Base-by-base conservation (phyloP, 352 stramenopile genomes). In the Phytophthora nicotianae region DNA sequence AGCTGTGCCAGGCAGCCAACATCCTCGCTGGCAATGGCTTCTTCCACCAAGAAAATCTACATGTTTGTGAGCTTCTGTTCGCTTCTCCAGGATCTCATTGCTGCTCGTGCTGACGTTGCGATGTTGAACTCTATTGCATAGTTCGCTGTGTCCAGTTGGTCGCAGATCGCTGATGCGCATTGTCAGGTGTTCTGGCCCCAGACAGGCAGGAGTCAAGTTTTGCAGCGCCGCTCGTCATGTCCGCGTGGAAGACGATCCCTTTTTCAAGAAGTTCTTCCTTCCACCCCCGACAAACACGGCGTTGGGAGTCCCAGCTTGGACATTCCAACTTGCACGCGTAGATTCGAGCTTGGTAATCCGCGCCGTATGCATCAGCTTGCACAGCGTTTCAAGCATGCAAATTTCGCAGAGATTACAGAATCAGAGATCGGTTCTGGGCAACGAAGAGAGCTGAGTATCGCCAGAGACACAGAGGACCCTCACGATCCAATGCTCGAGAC, bases 331-430 rank as follows among this genome's bases (percentile, higher is more conserved):
- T n/a, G 29, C 29, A 32, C 2, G 29, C 29, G 10, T 2, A 14
- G 29, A 16, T 35, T 29, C 24, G 2, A 29, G 9, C 32, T 38
- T 38, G 32, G 32, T 53, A 32, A 37, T 53, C 33, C 14, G 41
- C 5, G 24, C 51, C 19, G 27, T 42, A 24, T 24, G 23, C n/a
- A 19, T 14, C 52, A 48, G 20, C 29, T 50, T 48, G 26, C 23
- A 35, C 29, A 35, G 29, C 29, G 29, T 35, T 35, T 35, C 29
- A 35, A 35, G 9, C 9, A 13, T 29, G 20, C 27, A 42, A 33
- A 27, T 57, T 45, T 57, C 43, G 29, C 54, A 62, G 54, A 60
- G 29, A 56, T 56, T 50, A 43, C 38, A 65, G 47, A 11, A 53
- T 53, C 58, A 62, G 43, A 49, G 23, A 60, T 58, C 37, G 17